A percentile compares a stretch with the other conserved stretches of the same genome.
Evolutionary conservation across 2,329 filamentous ascomycete genomes (phyloP).

Genomic region (Diaporthe humulicola): DNA sequence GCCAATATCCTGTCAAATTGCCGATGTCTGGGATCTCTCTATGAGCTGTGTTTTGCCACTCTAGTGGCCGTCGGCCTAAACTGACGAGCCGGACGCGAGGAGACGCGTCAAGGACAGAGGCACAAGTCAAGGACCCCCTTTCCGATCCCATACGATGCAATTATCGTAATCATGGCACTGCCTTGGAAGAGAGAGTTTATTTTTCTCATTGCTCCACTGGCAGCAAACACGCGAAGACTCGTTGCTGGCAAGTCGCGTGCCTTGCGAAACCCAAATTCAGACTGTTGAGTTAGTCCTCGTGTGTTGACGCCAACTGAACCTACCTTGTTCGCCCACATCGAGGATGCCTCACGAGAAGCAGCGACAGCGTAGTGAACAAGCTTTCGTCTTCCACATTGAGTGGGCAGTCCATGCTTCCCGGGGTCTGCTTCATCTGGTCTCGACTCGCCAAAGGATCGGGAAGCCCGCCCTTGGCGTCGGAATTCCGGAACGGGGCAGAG

Average conservation of each 20-base stretch:
- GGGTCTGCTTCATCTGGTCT: constrained; percentile 5
- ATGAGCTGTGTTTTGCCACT: not conserved
- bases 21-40: not conserved
- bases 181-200: no score
- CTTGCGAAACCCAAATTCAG: not conserved
- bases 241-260: not conserved
- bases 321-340: not conserved
- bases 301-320: not conserved
- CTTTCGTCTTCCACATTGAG: not conserved
- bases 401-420: not conserved
- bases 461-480: constrained; percentile 10
- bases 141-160: not conserved
- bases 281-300: not conserved
- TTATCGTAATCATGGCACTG: not conserved
- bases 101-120: not conserved
- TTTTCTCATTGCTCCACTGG: not conserved
- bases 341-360: not conserved
- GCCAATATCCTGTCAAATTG: not conserved
- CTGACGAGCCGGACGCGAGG: not conserved
- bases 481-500: not conserved
- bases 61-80: not conserved
- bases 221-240: not conserved
- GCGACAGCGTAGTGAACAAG: not conserved
- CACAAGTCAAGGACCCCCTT: not conserved
- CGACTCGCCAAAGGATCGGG: not conserved